Percentiles rank a stretch among this genome's conserved stretches.
phyloP scores from a whole-genome alignment of 257 asterid genomes.

The Forsythia suspensa region DNA sequence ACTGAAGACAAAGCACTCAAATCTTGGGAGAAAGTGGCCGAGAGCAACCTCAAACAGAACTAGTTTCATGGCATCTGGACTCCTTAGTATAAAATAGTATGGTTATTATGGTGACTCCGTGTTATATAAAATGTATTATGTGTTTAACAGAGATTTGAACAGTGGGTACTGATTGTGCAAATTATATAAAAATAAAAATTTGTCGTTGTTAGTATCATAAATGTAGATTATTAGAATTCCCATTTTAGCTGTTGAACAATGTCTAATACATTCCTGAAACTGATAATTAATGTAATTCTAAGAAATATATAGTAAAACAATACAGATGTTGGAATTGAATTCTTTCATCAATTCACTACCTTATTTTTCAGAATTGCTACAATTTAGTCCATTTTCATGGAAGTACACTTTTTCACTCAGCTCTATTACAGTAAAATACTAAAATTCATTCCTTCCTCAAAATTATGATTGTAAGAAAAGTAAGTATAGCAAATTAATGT shows the following conservation, averaged over 20 bases:
- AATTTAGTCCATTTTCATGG: background rate
- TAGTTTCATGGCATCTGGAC: background rate
- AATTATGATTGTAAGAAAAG: background rate
- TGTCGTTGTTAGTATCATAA: background rate
- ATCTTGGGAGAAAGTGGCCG: conserved; percentile 90
- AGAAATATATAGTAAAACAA: background rate
- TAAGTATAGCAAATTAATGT: background rate
- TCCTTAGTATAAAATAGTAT: background rate
- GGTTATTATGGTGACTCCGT: background rate
- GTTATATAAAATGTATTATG: background rate
- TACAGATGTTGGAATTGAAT: background rate
- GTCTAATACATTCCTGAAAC: background rate
- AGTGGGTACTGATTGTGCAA: background rate
- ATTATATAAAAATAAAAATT: too few relatives aligned
- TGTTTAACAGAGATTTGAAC: background rate
- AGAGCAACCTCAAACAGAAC: conserved; percentile 38
- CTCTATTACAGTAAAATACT: background rate
- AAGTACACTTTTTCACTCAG: background rate
- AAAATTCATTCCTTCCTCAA: background rate
- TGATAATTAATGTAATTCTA: too few relatives aligned
- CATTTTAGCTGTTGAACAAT: background rate
- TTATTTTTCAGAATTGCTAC: background rate
- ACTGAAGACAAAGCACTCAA: conserved; percentile 78
- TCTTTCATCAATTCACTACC: background rate
- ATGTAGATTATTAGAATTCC: background rate